Evolutionary conservation across 352 stramenopile genomes (phyloP), one percentile per base, ranked within the genome.

Genomic region (Thalassiosira allenii): DNA sequence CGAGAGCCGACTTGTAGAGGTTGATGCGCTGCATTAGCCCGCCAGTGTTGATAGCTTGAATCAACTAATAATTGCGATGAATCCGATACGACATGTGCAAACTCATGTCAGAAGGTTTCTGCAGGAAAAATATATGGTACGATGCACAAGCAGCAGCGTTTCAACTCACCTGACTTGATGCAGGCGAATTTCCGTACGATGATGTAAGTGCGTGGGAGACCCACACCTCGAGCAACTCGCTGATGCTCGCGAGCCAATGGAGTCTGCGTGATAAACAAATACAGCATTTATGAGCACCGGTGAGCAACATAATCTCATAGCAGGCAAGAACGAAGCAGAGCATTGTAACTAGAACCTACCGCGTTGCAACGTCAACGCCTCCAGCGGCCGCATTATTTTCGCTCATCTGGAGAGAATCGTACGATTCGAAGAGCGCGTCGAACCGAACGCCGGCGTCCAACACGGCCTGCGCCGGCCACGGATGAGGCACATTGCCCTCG

Each of bases 381-480:
- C 65, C 66, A 66, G 66, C 66, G 17, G 61, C 52, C 49, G n/a
- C 59, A 44, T 76, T 64, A 4, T 56, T 56, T 63, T 87, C 69
- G 34, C 70, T 53, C 9, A 81, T 61, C 9, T 71, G 63, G 57
- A 81, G 30, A 58, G 56, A 66, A 37, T 91, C 75, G 56, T 89
- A 91, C 11, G 68, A 72, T 61, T 80, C 74, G 52, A 92, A 63
- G 8, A 91, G 57, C n/a, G 47, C 52, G 53, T 83, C 25, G 51
- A 86, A 91, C 34, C 84, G 75, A 57, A 92, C 77, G n/a, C 88
- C 90, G 70, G 81, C 75, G 40, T 81, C 70, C 27, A 90, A 37
- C 4, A 94, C 58, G 47, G 84, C 76, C 43, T 83, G 57, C 33
- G 86, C 76, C 51, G 86, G 76, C 90, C 90, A 94, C 58, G 64